A percentile compares a stretch with the other conserved stretches of the same genome.
phyloP scores from a whole-genome alignment of 352 stramenopile species.

The Sclerospora graminicola region DNA sequence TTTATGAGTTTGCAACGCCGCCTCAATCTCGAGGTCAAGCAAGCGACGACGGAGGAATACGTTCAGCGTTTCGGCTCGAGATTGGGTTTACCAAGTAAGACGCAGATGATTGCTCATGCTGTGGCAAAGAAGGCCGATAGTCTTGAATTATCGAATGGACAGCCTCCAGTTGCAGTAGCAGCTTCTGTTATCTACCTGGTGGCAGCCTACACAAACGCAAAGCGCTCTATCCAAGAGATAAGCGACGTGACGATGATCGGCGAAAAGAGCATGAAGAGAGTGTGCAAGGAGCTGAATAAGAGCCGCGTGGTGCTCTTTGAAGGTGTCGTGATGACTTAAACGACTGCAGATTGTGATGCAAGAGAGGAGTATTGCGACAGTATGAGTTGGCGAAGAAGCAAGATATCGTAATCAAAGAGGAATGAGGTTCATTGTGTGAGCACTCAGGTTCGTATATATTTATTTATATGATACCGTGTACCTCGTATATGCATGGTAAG shows the following conservation, averaged over 20 bases:
- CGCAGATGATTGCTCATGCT: conserved; percentile 62
- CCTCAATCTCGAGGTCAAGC: conserved; percentile 51
- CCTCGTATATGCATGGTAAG: conserved; percentile 38
- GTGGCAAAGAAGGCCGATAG: conserved; percentile 64
- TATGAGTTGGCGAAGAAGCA: conserved; percentile 6
- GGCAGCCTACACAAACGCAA: conserved; percentile 71
- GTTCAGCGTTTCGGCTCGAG: conserved; percentile 68
- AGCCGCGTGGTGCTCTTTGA: conserved; percentile 69
- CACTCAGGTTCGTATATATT: conserved; percentile 49
- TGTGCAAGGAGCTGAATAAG: conserved; percentile 84
- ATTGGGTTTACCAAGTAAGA: conserved; percentile 63
- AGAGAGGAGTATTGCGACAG: conserved; percentile 7
- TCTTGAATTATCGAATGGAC: conserved; percentile 53
- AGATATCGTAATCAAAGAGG: conserved; percentile 21
- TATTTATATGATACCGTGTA: conserved; percentile 34
- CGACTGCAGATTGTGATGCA: conserved; percentile 2
- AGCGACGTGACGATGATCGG: conserved; percentile 73
- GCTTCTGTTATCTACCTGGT: conserved; percentile 76
- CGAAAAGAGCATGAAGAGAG: conserved; percentile 76
- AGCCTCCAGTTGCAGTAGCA: conserved; percentile 59
- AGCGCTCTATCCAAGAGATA: conserved; percentile 75
- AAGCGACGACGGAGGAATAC: conserved; percentile 66
- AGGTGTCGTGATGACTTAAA: conserved; percentile 53
- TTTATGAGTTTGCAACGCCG: conserved; percentile 54
- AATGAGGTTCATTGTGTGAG: conserved; percentile 4